These are phyloP conservation scores for Goffeauzyma gilvescens DNA, from an alignment of 768 basidiomycete species.

Conservation along the genomic window DNA sequence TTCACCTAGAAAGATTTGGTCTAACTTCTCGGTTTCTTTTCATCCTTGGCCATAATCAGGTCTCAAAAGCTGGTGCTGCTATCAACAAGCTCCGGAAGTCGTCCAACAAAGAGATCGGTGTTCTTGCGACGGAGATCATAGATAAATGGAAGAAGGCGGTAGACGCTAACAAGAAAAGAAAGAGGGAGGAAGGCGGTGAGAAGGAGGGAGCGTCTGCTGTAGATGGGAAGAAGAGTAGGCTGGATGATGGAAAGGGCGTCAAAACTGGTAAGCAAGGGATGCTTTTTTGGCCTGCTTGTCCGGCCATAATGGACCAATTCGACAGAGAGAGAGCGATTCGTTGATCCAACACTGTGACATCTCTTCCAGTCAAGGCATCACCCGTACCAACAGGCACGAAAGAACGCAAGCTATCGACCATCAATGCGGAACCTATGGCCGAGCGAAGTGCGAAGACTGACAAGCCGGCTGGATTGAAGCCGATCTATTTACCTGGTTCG, in stretches of 20 bases:
- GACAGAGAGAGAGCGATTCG: too few relatives aligned
- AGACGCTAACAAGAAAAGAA: constrained; percentile 28
- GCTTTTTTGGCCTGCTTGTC: too few relatives aligned
- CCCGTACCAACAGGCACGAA: background rate
- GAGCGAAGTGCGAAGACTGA: constrained; percentile 52
- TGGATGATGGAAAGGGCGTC: constrained; percentile 15
- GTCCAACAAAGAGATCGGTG: constrained; percentile 12
- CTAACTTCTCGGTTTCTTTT: too few relatives aligned
- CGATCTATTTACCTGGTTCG: constrained; percentile 23
- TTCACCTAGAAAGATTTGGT: too few relatives aligned
- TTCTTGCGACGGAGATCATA: constrained; percentile 25
- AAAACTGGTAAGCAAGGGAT: too few relatives aligned
- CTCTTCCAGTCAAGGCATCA: background rate
- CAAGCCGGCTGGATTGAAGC: constrained; percentile 36
- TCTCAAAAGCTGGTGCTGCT: constrained; percentile 28
- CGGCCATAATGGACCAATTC: too few relatives aligned
- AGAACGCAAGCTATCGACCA: constrained; percentile 17
- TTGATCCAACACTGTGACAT: background rate
- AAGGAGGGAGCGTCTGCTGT: constrained; percentile 11
- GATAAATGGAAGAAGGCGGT: constrained; percentile 28
- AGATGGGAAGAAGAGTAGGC: constrained; percentile 19
- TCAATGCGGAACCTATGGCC: constrained; percentile 13
- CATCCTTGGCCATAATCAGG: too few relatives aligned
- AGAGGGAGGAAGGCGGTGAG: constrained; percentile 23
- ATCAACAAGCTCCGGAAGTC: constrained; percentile 25